Evolutionary conservation across 192 early-diverging fungal species (phyloP).

Genomic region (Irineochytrium annulatum): DNA sequence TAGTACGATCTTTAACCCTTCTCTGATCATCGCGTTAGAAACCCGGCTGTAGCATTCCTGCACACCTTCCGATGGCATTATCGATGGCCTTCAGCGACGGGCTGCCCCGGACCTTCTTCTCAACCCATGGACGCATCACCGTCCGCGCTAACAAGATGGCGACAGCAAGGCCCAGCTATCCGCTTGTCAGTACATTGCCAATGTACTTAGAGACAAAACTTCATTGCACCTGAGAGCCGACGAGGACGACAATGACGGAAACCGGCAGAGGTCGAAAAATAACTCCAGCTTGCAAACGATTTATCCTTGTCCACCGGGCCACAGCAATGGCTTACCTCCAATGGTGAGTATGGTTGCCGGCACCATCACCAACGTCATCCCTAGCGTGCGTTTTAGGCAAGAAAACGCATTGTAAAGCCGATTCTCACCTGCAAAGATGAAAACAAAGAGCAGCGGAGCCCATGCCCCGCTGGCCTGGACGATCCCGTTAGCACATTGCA

Average conservation of each 20-base stretch:
- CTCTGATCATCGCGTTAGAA: background rate
- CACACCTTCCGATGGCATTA: conserved; percentile 11
- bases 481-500: too few relatives aligned
- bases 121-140: conserved; percentile 21
- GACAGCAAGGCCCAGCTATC: conserved; percentile 13
- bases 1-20: conserved; percentile 28
- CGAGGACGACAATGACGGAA: conserved; percentile 15
- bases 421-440: too few relatives aligned
- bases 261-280: conserved; percentile 20
- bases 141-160: conserved; percentile 12
- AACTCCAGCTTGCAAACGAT: too few relatives aligned
- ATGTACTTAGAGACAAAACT: background rate
- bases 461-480: too few relatives aligned
- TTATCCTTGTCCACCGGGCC: background rate
- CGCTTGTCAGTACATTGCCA: background rate
- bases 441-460: too few relatives aligned
- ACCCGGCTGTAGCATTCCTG: background rate
- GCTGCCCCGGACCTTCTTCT: conserved; percentile 7
- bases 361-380: too few relatives aligned
- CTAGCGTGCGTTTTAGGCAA: too few relatives aligned
- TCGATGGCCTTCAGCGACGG: conserved; percentile 14
- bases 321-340: too few relatives aligned
- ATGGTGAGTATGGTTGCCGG: too few relatives aligned
- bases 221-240: conserved; percentile 19
- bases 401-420: too few relatives aligned